A percentile compares a stretch with the other conserved stretches of the same genome.
These are phyloP conservation scores for Paramarasmius palmivorus DNA, from an alignment of 1,284 basidiomycete species.

Conservation along the genomic window DNA sequence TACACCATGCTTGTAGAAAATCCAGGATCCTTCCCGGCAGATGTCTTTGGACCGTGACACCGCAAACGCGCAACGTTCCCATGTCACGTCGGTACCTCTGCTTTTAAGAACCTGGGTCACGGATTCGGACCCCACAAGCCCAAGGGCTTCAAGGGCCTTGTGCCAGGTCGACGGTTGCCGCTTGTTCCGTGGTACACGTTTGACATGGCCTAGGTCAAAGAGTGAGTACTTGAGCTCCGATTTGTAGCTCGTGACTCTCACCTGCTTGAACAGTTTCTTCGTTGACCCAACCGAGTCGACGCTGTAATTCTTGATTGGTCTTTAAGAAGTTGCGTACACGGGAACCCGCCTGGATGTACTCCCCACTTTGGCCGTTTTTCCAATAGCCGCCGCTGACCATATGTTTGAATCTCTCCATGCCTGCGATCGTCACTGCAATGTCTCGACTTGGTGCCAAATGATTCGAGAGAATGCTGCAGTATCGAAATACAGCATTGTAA, in stretches of 20 bases:
- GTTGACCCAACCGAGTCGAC: slow-evolving; percentile 14
- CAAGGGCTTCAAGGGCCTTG: neutral
- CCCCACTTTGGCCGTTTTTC: slow-evolving; percentile 6
- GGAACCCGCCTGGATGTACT: neutral
- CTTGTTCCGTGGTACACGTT: neutral
- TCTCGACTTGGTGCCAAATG: slow-evolving; percentile 37
- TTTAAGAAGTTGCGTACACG: neutral
- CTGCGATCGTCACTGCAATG: slow-evolving; percentile 30
- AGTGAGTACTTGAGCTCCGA: no score
- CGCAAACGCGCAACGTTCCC: neutral
- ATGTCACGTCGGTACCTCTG: neutral
- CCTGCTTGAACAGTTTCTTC: neutral
- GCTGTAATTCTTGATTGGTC: slow-evolving; percentile 2
- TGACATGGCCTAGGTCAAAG: neutral
- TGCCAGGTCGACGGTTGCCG: no score
- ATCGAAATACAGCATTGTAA: slow-evolving; percentile 37
- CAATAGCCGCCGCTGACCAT: slow-evolving; percentile 32
- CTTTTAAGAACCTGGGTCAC: neutral
- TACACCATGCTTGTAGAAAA: neutral
- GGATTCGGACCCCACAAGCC: neutral
- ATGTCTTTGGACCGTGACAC: slow-evolving; percentile 2
- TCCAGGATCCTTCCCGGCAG: neutral
- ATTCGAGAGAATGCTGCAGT: slow-evolving; percentile 33
- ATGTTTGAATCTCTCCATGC: slow-evolving; percentile 35
- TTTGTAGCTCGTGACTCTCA: no score